Percentiles rank a stretch among this genome's conserved stretches.
Conservation (phyloP, 176 grass and related monocot species). For the Pharus latifolius region DNA sequence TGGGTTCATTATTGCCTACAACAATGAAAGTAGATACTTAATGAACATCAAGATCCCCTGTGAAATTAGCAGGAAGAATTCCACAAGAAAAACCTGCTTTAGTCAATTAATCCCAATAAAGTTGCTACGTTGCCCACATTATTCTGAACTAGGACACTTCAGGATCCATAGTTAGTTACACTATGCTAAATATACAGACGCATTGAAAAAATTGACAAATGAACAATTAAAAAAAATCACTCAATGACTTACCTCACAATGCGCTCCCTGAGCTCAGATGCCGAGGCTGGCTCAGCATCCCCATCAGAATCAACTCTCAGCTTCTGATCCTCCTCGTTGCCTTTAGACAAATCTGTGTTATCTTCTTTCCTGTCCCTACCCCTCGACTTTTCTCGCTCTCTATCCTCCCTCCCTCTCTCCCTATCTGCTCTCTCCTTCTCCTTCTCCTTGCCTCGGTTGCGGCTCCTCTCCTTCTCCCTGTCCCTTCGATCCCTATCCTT, state of each 20-base stretch:
- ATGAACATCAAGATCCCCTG: neutral
- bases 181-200: neutral
- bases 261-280: constrained; percentile 44
- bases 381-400: constrained; percentile 41
- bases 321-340: constrained; percentile 25
- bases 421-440: constrained; percentile 22
- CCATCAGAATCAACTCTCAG: neutral
- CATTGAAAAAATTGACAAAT: neutral
- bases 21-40: neutral
- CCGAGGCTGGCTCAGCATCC: constrained; percentile 12
- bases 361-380: constrained; percentile 41
- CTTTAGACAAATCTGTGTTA: constrained; percentile 21
- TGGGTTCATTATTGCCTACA: too few relatives aligned
- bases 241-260: constrained; percentile 42
- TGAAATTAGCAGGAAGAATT: neutral
- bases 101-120: neutral
- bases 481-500: constrained; percentile 37
- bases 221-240: neutral
- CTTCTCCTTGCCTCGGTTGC: constrained; percentile 39
- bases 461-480: constrained; percentile 49
- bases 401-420: constrained; percentile 35
- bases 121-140: neutral
- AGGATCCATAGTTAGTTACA: neutral
- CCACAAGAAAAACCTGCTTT: neutral
- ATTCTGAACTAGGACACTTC: neutral